These are phyloP conservation scores for Primulina huaijiensis DNA, from an alignment of 257 asterid genomes.

Conservation along the genomic window DNA sequence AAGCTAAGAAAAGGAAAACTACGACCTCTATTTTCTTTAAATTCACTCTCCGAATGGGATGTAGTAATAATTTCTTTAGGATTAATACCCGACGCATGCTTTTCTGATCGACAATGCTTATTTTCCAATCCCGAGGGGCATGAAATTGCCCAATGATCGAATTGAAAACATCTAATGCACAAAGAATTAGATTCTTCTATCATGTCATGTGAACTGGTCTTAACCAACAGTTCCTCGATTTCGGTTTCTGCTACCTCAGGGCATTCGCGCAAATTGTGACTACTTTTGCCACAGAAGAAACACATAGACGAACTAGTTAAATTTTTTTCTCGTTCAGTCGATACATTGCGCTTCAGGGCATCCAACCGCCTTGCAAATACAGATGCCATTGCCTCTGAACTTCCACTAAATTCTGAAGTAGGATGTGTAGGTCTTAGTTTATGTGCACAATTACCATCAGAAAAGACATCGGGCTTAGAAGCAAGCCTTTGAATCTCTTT, in stretches of 20 bases:
- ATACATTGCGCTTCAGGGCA: conserved; percentile 48
- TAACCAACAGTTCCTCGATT: conserved; percentile 40
- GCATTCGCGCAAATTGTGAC: conserved; percentile 53
- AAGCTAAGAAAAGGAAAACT: conserved; percentile 22
- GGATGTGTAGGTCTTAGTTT: conserved; percentile 23
- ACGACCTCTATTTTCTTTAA: conserved; percentile 9
- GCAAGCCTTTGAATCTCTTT: conserved; percentile 26
- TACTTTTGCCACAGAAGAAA: conserved; percentile 57
- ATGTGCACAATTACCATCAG: conserved; percentile 27
- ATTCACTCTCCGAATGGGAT: conserved; percentile 25
- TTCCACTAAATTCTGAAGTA: conserved; percentile 25
- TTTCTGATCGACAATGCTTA: conserved; percentile 19
- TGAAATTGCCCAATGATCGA: conserved; percentile 64
- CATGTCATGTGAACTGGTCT: conserved; percentile 34
- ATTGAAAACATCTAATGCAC: conserved; percentile 62
- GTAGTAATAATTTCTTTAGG: conserved; percentile 24
- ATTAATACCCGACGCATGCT: neutral
- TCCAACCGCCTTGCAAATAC: conserved; percentile 63
- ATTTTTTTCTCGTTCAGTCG: conserved; percentile 27
- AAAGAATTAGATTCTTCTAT: conserved; percentile 36
- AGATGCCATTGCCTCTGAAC: conserved; percentile 54
- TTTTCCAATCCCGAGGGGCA: conserved; percentile 46
- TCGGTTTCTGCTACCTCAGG: conserved; percentile 43
- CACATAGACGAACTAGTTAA: conserved; percentile 31
- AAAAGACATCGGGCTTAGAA: conserved; percentile 26